These are phyloP conservation scores for Sherardia arvensis DNA, from an alignment of 257 asterid species.

Conservation along the genomic window DNA sequence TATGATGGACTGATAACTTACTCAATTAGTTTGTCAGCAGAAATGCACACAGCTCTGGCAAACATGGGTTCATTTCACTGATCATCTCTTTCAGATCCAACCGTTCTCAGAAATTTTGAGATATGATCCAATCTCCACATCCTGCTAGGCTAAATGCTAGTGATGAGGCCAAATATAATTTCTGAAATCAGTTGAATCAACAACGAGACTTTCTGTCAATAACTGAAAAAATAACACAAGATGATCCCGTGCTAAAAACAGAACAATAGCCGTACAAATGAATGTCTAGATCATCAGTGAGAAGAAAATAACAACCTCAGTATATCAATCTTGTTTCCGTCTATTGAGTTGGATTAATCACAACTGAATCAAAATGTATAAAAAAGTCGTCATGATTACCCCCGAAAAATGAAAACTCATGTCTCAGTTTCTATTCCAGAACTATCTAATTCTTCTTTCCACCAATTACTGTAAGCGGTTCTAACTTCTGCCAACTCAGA, in stretches of 20 bases:
- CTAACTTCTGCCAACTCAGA: constrained; percentile 54
- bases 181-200: neutral
- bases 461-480: constrained; percentile 44
- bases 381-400: neutral
- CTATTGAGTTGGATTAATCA: neutral
- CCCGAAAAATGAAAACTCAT: neutral
- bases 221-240: neutral
- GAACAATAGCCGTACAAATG: neutral
- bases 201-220: too few relatives aligned
- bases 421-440: constrained; percentile 21
- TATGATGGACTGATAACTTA: too few relatives aligned
- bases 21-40: neutral
- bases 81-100: neutral
- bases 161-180: too few relatives aligned
- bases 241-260: neutral
- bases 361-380: neutral
- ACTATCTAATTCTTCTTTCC: constrained; percentile 40
- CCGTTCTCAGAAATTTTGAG: neutral
- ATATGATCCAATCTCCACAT: neutral
- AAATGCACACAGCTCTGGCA: neutral
- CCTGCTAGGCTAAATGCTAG: too few relatives aligned
- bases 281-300: neutral
- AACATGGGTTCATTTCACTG: neutral
- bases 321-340: neutral
- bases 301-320: neutral